Evolutionary conservation across 108 stramenopile species (phyloP).

Genomic region (Pseudonitzschia multistriata): DNA sequence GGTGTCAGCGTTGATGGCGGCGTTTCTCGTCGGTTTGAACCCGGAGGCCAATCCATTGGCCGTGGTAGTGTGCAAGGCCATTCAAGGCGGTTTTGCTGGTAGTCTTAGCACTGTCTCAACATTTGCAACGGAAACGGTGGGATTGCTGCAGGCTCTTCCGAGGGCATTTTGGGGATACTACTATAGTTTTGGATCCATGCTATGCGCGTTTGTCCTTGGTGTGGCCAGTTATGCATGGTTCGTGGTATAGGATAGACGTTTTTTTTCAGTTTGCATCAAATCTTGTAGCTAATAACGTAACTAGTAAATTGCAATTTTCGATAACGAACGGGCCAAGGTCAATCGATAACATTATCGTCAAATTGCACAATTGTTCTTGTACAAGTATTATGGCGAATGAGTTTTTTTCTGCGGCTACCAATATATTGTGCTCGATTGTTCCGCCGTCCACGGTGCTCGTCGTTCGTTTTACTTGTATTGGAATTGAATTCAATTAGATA

Average conservation of each 20-base stretch:
- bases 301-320: neutral
- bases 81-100: conserved; percentile 61
- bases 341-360: too few relatives aligned
- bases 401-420: too few relatives aligned
- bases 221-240: neutral
- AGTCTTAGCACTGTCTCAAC: conserved; percentile 76
- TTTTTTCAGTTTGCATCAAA: too few relatives aligned
- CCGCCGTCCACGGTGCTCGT: too few relatives aligned
- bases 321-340: too few relatives aligned
- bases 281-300: neutral
- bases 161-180: conserved; percentile 4
- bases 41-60: neutral
- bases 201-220: neutral
- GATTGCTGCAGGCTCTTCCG: conserved; percentile 18
- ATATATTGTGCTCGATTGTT: too few relatives aligned
- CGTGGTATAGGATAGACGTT: neutral
- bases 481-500: too few relatives aligned
- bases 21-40: conserved; percentile 5
- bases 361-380: too few relatives aligned
- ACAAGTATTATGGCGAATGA: too few relatives aligned
- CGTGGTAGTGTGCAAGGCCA: conserved; percentile 13
- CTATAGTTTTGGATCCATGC: conserved; percentile 6
- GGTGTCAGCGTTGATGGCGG: conserved; percentile 38
- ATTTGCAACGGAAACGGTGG: conserved; percentile 60
- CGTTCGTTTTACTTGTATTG: too few relatives aligned